Evolutionary conservation across 331 rosid genomes (phyloP).

Genomic region (Quercus tomentella): DNA sequence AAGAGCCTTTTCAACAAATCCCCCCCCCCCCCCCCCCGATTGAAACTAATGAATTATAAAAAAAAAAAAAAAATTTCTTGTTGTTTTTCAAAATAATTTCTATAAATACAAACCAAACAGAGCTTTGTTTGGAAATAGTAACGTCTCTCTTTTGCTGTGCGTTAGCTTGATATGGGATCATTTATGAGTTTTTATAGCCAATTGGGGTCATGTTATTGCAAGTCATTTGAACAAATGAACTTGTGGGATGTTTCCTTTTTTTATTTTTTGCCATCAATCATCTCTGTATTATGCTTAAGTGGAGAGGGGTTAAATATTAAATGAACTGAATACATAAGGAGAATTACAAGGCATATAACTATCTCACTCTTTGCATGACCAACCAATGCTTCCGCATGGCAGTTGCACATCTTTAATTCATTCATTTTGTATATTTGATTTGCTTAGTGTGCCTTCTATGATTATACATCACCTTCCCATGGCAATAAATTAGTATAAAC

Average conservation of each 20-base stretch:
- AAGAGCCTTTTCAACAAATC: too few relatives aligned
- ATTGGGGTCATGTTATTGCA: neutral
- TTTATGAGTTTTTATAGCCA: neutral
- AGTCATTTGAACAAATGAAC: neutral
- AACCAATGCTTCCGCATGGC: neutral
- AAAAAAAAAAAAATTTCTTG: too few relatives aligned
- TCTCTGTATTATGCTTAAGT: neutral
- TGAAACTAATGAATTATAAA: too few relatives aligned
- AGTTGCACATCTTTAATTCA: neutral
- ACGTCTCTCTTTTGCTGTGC: neutral
- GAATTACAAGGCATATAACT: neutral
- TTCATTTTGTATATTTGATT: neutral
- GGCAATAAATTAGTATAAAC: neutral
- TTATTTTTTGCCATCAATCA: neutral
- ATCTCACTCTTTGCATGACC: neutral
- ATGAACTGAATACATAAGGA: neutral
- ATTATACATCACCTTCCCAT: neutral
- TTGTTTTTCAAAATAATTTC: too few relatives aligned
- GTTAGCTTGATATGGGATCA: neutral
- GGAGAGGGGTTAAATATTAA: neutral
- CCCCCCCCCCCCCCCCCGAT: too few relatives aligned
- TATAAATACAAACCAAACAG: too few relatives aligned
- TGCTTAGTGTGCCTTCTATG: neutral
- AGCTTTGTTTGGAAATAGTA: neutral
- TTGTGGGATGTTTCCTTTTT: neutral